phyloP scores from a whole-genome alignment of 441 rosid species.

The Jatropha podagrica region DNA sequence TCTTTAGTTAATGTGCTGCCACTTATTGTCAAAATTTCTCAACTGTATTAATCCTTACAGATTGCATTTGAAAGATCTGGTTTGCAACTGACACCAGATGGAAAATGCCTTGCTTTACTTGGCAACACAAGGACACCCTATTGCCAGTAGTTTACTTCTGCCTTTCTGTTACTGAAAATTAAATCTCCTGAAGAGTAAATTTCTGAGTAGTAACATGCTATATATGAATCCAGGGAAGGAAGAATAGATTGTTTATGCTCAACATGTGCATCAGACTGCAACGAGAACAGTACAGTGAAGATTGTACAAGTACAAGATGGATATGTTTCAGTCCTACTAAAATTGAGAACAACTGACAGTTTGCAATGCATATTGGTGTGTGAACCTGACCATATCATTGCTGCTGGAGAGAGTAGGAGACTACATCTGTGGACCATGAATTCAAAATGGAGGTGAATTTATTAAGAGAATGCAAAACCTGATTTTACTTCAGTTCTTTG shows the following conservation, averaged over 20 bases:
- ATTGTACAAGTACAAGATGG: slow-evolving; percentile 71
- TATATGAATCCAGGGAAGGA: slow-evolving; percentile 53
- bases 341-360: slow-evolving; percentile 49
- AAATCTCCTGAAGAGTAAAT: slow-evolving; percentile 7
- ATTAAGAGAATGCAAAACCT: background rate
- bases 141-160: slow-evolving; percentile 66
- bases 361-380: slow-evolving; percentile 63
- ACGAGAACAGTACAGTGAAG: slow-evolving; percentile 54
- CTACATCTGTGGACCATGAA: slow-evolving; percentile 83
- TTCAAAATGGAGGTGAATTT: slow-evolving; percentile 74
- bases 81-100: slow-evolving; percentile 73
- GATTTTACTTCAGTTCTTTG: slow-evolving; percentile 17
- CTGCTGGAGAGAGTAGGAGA: slow-evolving; percentile 69
- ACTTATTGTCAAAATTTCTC: slow-evolving; percentile 16
- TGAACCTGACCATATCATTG: slow-evolving; percentile 58
- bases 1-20: slow-evolving; percentile 14
- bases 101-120: slow-evolving; percentile 58
- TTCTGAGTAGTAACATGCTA: slow-evolving; percentile 20
- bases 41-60: slow-evolving; percentile 36
- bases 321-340: slow-evolving; percentile 62
- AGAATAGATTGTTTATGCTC: slow-evolving; percentile 71
- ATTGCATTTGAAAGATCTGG: slow-evolving; percentile 52
- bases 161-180: slow-evolving; percentile 18
- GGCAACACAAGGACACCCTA: slow-evolving; percentile 66
- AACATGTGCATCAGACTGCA: slow-evolving; percentile 57